Percentiles rank a stretch among this genome's conserved stretches.
Evolutionary conservation across 371 early-diverging fungal species (phyloP).

Genomic region (Quaeritorhiza haematococci): DNA sequence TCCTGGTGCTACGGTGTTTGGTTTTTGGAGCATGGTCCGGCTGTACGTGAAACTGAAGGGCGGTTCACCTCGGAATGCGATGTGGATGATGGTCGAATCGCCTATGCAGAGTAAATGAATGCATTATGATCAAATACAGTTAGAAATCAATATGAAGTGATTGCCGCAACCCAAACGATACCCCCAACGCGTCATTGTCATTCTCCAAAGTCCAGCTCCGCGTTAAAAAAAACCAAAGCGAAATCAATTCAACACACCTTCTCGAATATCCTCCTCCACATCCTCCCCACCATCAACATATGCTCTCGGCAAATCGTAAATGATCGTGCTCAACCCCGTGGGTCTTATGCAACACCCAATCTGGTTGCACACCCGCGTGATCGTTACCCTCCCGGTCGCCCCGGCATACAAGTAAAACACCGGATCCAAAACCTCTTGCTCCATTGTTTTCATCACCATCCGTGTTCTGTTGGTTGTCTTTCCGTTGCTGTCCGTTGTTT

Average conservation of each 20-base stretch:
- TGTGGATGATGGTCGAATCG: conserved; percentile 25
- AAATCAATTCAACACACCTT: conserved; percentile 35
- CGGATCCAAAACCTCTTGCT: conserved; percentile 28
- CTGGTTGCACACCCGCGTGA: conserved; percentile 34
- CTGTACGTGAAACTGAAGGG: conserved; percentile 42
- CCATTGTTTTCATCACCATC: conserved; percentile 19
- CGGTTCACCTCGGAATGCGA: conserved; percentile 36
- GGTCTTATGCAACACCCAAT: conserved; percentile 24
- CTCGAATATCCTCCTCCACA: conserved; percentile 37
- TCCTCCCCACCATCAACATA: conserved; percentile 41
- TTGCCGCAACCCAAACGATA: too few species aligned
- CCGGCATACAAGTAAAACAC: conserved; percentile 33
- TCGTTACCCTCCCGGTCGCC: conserved; percentile 22
- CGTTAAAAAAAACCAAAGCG: background rate
- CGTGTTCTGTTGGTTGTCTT: too few species aligned
- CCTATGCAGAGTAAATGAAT: conserved; percentile 15
- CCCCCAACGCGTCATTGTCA: too few species aligned
- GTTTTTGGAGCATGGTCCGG: conserved; percentile 13
- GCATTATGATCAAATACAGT: too few species aligned
- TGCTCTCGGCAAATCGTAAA: conserved; percentile 33
- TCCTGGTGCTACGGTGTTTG: background rate
- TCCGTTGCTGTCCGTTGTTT: too few species aligned
- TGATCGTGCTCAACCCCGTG: conserved; percentile 18
- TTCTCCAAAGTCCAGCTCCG: background rate
- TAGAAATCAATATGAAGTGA: too few species aligned